A percentile compares a stretch with the other conserved stretches of the same genome.
These are phyloP conservation scores for Aspergillus diversus DNA, from an alignment of 495 filamentous ascomycete genomes.

Conservation along the genomic window DNA sequence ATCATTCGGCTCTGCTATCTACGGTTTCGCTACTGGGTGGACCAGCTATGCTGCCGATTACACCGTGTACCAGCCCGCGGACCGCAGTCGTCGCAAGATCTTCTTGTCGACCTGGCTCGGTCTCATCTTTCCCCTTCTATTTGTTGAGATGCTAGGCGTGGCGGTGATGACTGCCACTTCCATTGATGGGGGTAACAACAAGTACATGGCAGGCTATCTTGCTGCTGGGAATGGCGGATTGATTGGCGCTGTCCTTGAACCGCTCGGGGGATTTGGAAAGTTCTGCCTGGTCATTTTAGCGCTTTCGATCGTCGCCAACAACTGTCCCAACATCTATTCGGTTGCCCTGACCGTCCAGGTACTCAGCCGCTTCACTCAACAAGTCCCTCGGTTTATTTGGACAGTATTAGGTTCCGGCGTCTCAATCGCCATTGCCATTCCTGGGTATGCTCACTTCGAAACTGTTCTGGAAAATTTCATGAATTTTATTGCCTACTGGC, in stretches of 20 bases:
- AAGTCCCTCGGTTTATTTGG: slow-evolving; percentile 79
- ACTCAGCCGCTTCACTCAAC: slow-evolving; percentile 63
- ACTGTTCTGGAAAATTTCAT: slow-evolving; percentile 77
- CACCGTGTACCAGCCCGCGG: slow-evolving; percentile 76
- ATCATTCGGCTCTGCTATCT: slow-evolving; percentile 74
- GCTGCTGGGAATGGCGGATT: slow-evolving; percentile 71
- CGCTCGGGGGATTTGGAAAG: slow-evolving; percentile 74
- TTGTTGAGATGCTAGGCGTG: slow-evolving; percentile 79
- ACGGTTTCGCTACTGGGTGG: slow-evolving; percentile 82
- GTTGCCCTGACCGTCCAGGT: slow-evolving; percentile 77
- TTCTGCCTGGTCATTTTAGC: slow-evolving; percentile 83
- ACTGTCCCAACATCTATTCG: slow-evolving; percentile 90
- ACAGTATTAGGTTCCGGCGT: slow-evolving; percentile 66
- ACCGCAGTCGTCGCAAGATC: slow-evolving; percentile 58
- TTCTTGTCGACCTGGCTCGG: slow-evolving; percentile 74
- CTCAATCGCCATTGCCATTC: slow-evolving; percentile 77
- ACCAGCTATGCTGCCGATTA: slow-evolving; percentile 81
- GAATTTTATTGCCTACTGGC: slow-evolving; percentile 81
- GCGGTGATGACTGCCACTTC: slow-evolving; percentile 69
- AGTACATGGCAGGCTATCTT: slow-evolving; percentile 63
- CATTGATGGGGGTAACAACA: slow-evolving; percentile 50
- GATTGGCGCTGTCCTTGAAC: slow-evolving; percentile 66
- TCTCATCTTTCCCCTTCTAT: slow-evolving; percentile 71
- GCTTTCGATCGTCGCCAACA: slow-evolving; percentile 80
- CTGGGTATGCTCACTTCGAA: slow-evolving; percentile 76